Conservation (phyloP, 495 filamentous ascomycete genomes). For the Daldinia grandis region DNA sequence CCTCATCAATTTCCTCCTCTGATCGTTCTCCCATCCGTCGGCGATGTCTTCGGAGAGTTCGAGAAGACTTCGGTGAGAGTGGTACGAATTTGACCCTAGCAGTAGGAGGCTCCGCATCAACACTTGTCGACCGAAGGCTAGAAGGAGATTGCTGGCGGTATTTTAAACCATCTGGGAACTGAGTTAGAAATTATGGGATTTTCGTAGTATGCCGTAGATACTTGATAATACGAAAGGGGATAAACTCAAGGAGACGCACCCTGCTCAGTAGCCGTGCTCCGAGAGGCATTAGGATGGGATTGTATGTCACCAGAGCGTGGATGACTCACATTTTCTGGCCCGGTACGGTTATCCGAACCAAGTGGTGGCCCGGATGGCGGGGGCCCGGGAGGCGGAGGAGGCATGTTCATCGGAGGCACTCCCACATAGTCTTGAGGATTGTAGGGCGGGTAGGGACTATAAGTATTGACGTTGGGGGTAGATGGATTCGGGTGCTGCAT, state of each 20-base stretch:
- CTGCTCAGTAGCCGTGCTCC: slow-evolving; percentile 45
- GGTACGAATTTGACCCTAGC: slow-evolving; percentile 56
- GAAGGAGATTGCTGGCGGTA: slow-evolving; percentile 14
- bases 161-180: slow-evolving; percentile 52
- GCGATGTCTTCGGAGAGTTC: slow-evolving; percentile 51
- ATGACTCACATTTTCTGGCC: slow-evolving; percentile 52
- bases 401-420: slow-evolving; percentile 42
- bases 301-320: slow-evolving; percentile 39
- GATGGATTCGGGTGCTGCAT: slow-evolving; percentile 53
- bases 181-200: slow-evolving; percentile 22
- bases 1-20: slow-evolving; percentile 8
- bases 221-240: slow-evolving; percentile 4
- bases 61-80: slow-evolving; percentile 53
- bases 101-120: slow-evolving; percentile 18
- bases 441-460: slow-evolving; percentile 47
- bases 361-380: slow-evolving; percentile 43
- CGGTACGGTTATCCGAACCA: slow-evolving; percentile 35
- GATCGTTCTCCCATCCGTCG: slow-evolving; percentile 27
- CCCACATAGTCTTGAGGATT: slow-evolving; percentile 49
- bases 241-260: slow-evolving; percentile 50
- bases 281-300: slow-evolving; percentile 41
- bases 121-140: neutral
- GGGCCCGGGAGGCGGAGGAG: slow-evolving; percentile 50
- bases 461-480: slow-evolving; percentile 47
- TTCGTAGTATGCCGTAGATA: neutral